Conservation (phyloP, 352 stramenopile species). For the Pilasporangium apinafurcum region DNA sequence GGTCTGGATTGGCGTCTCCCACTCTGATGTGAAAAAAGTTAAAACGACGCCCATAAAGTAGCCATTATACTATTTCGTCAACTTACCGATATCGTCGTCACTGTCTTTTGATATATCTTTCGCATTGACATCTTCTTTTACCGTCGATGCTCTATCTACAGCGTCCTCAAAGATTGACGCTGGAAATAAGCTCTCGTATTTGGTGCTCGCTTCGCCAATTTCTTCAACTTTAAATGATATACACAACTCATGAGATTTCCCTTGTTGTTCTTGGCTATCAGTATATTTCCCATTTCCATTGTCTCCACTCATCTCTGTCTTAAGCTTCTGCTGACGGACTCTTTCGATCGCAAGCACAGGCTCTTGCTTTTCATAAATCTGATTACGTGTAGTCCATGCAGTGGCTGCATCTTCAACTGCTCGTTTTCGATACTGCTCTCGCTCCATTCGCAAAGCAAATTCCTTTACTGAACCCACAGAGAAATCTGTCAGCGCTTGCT, state of each 20-base stretch:
- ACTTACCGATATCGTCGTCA: constrained; percentile 36
- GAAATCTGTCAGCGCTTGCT: constrained; percentile 24
- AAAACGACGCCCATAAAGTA: no score
- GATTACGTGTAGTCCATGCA: constrained; percentile 29
- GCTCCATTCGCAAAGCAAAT: constrained; percentile 16
- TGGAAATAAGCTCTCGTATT: constrained; percentile 28
- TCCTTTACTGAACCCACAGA: constrained; percentile 15
- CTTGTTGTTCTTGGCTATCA: not conserved
- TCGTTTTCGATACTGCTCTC: constrained; percentile 15
- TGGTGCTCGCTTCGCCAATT: constrained; percentile 7
- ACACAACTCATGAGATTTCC: constrained; percentile 13
- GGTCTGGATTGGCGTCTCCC: no score
- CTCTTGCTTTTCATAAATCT: constrained; percentile 31
- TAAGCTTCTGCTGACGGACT: constrained; percentile 19
- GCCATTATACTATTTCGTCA: no score
- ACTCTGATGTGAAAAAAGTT: no score
- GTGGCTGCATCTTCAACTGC: constrained; percentile 19
- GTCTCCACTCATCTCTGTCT: not conserved
- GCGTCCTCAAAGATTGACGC: constrained; percentile 14
- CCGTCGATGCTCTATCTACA: not conserved
- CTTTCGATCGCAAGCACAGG: constrained; percentile 39
- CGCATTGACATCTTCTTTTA: not conserved
- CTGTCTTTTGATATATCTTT: constrained; percentile 16
- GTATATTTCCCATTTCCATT: not conserved
- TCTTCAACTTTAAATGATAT: constrained; percentile 49